Evolutionary conservation across 371 early-diverging fungal species (phyloP).

Genomic region (Mucor saturninus): DNA sequence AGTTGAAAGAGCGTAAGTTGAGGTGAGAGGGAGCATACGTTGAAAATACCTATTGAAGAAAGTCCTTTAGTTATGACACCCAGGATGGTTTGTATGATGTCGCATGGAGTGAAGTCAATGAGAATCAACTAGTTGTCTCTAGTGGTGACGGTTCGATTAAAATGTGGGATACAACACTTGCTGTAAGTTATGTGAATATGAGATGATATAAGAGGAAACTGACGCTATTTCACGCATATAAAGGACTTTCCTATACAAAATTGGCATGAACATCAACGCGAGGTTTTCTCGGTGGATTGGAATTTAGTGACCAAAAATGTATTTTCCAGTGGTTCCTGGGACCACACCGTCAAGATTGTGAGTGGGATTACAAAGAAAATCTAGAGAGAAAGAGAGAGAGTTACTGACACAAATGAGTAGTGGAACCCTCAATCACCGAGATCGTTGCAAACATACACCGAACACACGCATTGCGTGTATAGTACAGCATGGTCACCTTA

Average conservation of each 20-base stretch:
- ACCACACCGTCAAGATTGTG: constrained; percentile 91
- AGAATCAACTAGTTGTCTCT: constrained; percentile 88
- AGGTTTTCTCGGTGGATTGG: constrained; percentile 94
- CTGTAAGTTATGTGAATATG: constrained; percentile 54
- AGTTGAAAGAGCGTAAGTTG: constrained; percentile 71
- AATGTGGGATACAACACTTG: constrained; percentile 86
- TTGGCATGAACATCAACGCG: constrained; percentile 93
- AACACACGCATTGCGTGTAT: constrained; percentile 91
- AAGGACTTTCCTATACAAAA: constrained; percentile 88
- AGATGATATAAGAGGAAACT: neutral
- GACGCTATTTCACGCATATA: constrained; percentile 1
- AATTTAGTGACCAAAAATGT: constrained; percentile 86
- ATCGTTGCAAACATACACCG: constrained; percentile 84
- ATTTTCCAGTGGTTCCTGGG: constrained; percentile 93
- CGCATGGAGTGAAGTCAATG: constrained; percentile 94
- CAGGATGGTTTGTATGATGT: constrained; percentile 95
- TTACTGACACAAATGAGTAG: constrained; percentile 37
- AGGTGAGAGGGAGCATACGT: neutral
- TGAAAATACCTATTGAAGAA: neutral
- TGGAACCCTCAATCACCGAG: constrained; percentile 85
- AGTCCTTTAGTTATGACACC: constrained; percentile 79
- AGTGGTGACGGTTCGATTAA: constrained; percentile 95
- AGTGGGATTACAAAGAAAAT: constrained; percentile 19
- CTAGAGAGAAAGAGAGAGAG: neutral
- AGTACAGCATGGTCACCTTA: constrained; percentile 87